A percentile compares a stretch with the other conserved stretches of the same genome.
Conservation (phyloP, 805 yeast genomes). For the Starmerella stigmatis region DNA sequence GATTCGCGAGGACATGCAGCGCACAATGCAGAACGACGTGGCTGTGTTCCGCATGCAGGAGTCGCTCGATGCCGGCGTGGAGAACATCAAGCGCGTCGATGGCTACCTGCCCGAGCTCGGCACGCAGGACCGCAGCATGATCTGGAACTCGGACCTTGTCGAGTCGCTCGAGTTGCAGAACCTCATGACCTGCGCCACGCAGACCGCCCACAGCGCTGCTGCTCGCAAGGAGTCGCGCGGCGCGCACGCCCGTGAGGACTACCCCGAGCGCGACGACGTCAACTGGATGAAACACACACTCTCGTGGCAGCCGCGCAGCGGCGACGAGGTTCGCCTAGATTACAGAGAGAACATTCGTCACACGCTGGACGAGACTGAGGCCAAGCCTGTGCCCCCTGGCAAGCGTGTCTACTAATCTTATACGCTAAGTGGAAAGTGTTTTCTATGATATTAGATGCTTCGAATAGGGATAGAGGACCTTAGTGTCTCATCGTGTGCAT, state of each 20-base stretch:
- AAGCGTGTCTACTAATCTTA: conserved; percentile 92
- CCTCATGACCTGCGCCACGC: conserved; percentile 92
- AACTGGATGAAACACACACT: conserved; percentile 97
- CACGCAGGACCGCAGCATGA: conserved; percentile 93
- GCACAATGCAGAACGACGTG: conserved; percentile 91
- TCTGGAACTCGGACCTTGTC: conserved; percentile 95
- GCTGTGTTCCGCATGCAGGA: conserved; percentile 94
- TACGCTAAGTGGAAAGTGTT: too few relatives aligned
- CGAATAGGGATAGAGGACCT: too few relatives aligned
- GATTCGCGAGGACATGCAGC: conserved; percentile 87
- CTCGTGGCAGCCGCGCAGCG: conserved; percentile 73
- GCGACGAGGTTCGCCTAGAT: conserved; percentile 60
- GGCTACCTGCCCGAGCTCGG: conserved; percentile 61
- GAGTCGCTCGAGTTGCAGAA: conserved; percentile 94
- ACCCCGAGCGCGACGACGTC: conserved; percentile 87
- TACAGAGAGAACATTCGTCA: conserved; percentile 77
- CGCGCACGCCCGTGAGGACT: conserved; percentile 98
- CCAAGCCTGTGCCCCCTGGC: conserved; percentile 94
- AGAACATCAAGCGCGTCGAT: conserved; percentile 65
- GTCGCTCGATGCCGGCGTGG: conserved; percentile 84
- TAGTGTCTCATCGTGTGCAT: too few relatives aligned
- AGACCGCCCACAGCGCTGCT: conserved; percentile 88
- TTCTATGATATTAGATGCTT: too few relatives aligned
- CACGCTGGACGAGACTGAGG: conserved; percentile 84
- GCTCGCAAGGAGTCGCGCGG: conserved; percentile 97